Base-by-base conservation (phyloP, 441 rosid species). In the Omphalea diandra region DNA sequence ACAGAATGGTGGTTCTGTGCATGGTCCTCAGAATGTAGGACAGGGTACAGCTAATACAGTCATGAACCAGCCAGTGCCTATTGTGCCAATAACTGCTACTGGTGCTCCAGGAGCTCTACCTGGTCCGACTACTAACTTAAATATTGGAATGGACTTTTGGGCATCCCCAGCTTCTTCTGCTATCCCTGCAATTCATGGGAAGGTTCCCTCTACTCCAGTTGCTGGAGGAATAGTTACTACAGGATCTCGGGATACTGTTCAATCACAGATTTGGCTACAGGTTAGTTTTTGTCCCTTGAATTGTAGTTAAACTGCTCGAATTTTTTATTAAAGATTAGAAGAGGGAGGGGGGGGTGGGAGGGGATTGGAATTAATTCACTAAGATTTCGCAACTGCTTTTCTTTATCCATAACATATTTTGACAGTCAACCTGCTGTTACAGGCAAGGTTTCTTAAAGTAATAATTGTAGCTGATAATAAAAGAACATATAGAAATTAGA, bases 131-230 rank as follows among this genome's bases (percentile, higher is more conserved):
- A 93, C 98, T 69, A 92, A 89, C 84, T 82, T 95, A 76, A 93
- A 95, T 67, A 90, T 92, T 72, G 96, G 99, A 73, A 90, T 92
- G 98, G 99, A 92, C 52, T 94, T 85, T 59, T 94, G 99, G 99
- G 88, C 92, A 33, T 80, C 89, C 64, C 87, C 93, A 66, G 80
- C 89, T 73, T 76, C 93, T 63, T 58, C 90, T 33, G 76, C 74
- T 72, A 73, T 88, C 46, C 90, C 97, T 66, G 87, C 84, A 65
- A 75, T 90, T 67, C 87, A 79, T 38, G 96, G 91, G 47, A 87
- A 90, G 77, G 90, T 82, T 79, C 84, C 97, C 75, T 77, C 90
- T 58, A 65, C 88, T 76, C 79, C 84, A 53, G 94, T 84, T 69
- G 77, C 93, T 32, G 97, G 96, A 76, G 93, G 84, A 47, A 77